Conservation (phyloP, 495 filamentous ascomycete genomes). For the Aspergillus homomorphus region DNA sequence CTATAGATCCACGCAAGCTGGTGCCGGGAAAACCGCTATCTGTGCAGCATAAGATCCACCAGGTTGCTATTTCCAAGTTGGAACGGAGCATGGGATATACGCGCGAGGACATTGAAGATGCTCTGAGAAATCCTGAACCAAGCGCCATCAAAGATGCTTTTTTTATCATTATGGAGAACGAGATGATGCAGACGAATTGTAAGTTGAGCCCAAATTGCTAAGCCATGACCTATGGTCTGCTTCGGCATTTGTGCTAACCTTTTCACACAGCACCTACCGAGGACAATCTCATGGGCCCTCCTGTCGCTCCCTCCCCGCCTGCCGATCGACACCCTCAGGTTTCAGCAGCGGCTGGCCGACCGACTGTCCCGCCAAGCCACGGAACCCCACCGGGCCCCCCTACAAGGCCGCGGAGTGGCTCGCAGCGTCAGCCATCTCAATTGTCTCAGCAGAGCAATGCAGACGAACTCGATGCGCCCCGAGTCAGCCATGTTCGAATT, state of each 20-base stretch:
- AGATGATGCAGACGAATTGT: conserved; percentile 95
- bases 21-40: conserved; percentile 71
- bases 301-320: conserved; percentile 25
- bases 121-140: conserved; percentile 83
- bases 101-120: conserved; percentile 91
- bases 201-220: conserved; percentile 19
- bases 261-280: conserved; percentile 37
- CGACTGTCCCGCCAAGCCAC: conserved; percentile 24
- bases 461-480: conserved; percentile 30
- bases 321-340: conserved; percentile 17
- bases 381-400: conserved; percentile 15
- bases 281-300: conserved; percentile 34
- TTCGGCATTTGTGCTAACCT: conserved; percentile 16
- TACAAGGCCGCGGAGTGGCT: conserved; percentile 25
- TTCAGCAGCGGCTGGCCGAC: conserved; percentile 22
- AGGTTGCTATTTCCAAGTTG: conserved; percentile 88
- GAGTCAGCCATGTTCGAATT: conserved; percentile 79
- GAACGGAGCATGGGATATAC: conserved; percentile 97
- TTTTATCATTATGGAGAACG: conserved; percentile 94
- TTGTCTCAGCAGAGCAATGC: conserved; percentile 27
- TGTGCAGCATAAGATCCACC: conserved; percentile 84
- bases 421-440: conserved; percentile 28
- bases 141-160: conserved; percentile 99
- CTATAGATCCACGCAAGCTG: conserved; percentile 76
- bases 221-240: neutral